Percentiles rank a stretch among this genome's conserved stretches.
Conservation (phyloP, 2,329 filamentous ascomycete species). For the Colletotrichum orbiculare region DNA sequence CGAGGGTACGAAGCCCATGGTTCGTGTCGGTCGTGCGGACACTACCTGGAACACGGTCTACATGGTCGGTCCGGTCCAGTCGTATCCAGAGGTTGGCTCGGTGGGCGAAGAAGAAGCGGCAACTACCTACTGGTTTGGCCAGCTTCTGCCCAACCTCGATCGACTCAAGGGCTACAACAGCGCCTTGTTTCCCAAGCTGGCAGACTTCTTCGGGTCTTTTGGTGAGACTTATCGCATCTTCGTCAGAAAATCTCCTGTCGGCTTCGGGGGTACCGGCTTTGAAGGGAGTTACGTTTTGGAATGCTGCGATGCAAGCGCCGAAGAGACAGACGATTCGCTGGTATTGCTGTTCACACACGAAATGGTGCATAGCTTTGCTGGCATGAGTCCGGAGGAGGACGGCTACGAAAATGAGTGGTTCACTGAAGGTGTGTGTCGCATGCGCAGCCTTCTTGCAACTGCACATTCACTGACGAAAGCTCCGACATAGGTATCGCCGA, state of each 20-base stretch:
- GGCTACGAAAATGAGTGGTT: constrained; percentile 36
- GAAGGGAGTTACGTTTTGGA: constrained; percentile 33
- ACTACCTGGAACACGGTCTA: constrained; percentile 31
- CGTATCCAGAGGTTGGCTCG: constrained; percentile 20
- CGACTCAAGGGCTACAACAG: constrained; percentile 31
- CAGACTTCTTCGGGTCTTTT: constrained; percentile 25
- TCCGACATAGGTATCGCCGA: constrained; percentile 27
- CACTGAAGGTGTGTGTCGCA: constrained; percentile 25
- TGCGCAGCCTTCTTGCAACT: too few relatives aligned
- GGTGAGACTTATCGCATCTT: constrained; percentile 34
- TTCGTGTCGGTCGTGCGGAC: constrained; percentile 21
- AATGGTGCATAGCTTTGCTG: constrained; percentile 37
- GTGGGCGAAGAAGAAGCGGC: constrained; percentile 7
- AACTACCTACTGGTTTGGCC: constrained; percentile 37
- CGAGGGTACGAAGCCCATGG: constrained; percentile 30
- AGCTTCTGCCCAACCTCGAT: constrained; percentile 28
- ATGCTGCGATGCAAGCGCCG: constrained; percentile 24
- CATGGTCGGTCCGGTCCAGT: constrained; percentile 36
- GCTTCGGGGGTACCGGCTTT: constrained; percentile 32
- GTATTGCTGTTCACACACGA: constrained; percentile 31
- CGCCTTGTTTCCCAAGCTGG: constrained; percentile 27
- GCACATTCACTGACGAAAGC: not conserved
- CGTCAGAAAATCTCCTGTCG: constrained; percentile 26
- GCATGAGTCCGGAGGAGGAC: constrained; percentile 23
- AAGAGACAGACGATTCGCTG: constrained; percentile 20